Evolutionary conservation across 176 grass and related monocot species (phyloP).

Genomic region (Triticum urartu): DNA sequence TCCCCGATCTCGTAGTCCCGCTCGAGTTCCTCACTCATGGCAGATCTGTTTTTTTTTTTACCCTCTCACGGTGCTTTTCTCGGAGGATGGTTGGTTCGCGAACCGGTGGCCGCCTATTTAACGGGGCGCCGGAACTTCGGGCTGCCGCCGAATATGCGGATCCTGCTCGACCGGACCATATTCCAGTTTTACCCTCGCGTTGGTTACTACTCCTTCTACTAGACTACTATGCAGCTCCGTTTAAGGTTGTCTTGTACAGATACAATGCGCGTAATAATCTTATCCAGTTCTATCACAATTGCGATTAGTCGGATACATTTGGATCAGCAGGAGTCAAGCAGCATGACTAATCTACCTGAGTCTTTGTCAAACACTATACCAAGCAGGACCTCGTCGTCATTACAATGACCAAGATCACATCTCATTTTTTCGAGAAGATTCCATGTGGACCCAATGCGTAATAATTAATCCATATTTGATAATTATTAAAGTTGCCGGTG

Average conservation of each 20-base stretch:
- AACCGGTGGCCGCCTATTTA: conserved; percentile 11
- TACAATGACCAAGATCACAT: background rate
- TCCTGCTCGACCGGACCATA: background rate
- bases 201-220: background rate
- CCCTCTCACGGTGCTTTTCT: background rate
- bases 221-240: background rate
- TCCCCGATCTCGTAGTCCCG: conserved; percentile 69
- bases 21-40: conserved; percentile 57
- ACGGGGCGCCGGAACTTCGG: background rate
- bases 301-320: background rate
- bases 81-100: background rate
- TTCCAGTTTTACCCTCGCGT: background rate
- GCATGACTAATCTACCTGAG: background rate
- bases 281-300: too few species aligned
- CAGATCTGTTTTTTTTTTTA: background rate
- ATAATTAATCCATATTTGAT: too few species aligned
- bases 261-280: background rate
- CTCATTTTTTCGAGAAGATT: background rate
- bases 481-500: too few species aligned
- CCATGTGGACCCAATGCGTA: background rate
- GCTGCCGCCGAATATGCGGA: conserved; percentile 39
- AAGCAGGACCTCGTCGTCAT: too few species aligned
- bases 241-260: background rate
- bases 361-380: background rate
- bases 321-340: background rate